Conservation (phyloP, 345 rosid species). For the Boechera retrofracta region DNA sequence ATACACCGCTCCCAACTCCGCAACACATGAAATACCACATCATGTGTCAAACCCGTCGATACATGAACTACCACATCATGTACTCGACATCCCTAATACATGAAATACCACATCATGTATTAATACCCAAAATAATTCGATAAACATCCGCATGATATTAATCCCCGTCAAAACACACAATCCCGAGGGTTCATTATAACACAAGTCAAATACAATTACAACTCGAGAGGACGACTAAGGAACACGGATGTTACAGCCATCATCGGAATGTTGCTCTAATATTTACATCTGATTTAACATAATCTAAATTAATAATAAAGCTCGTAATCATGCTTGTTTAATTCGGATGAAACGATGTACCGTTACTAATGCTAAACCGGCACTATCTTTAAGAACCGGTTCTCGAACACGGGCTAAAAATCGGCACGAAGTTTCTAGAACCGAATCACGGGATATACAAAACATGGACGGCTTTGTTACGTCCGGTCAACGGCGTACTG, state of each 20-base stretch:
- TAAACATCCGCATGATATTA: too few relatives aligned
- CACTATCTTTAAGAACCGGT: not conserved
- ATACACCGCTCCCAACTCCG: too few relatives aligned
- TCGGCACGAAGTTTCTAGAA: conserved; percentile 35
- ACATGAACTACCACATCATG: too few relatives aligned
- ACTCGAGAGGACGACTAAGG: too few relatives aligned
- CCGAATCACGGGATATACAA: conserved; percentile 41
- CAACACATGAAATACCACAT: too few relatives aligned
- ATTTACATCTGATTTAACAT: not conserved
- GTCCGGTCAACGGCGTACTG: not conserved
- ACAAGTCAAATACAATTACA: too few relatives aligned
- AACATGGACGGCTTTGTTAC: conserved; percentile 12
- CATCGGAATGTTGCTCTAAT: conserved; percentile 32
- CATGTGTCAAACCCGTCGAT: too few relatives aligned
- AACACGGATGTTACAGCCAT: conserved; percentile 4
- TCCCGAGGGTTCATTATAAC: too few relatives aligned
- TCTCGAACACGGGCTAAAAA: conserved; percentile 20
- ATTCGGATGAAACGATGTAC: not conserved
- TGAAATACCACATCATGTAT: too few relatives aligned
- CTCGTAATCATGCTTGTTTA: not conserved
- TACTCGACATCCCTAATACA: too few relatives aligned
- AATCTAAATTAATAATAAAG: not conserved
- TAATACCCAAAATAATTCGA: too few relatives aligned
- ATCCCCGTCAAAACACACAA: too few relatives aligned
- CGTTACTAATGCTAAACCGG: conserved; percentile 18